Conservation (phyloP, 176 grass and related monocot species). For the Eleusine coracana region DNA sequence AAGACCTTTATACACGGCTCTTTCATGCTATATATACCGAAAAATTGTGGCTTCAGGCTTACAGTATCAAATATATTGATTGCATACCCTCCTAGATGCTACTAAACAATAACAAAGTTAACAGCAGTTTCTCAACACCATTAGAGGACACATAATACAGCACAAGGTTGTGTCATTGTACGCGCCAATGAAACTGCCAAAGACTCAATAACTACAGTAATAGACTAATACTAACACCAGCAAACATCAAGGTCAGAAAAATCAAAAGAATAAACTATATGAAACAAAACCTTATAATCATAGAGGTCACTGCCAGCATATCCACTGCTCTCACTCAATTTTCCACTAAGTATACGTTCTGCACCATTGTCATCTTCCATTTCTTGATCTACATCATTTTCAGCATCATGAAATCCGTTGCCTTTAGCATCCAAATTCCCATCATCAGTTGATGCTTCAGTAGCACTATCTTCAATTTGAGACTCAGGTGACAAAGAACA, state of each 20-base stretch:
- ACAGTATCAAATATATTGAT: neutral
- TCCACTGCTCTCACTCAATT: conserved; percentile 97
- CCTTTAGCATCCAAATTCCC: conserved; percentile 67
- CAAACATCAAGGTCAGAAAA: neutral
- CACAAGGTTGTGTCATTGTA: neutral
- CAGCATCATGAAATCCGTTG: conserved; percentile 93
- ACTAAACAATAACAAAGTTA: conserved; percentile 11
- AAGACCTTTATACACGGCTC: conserved; percentile 26
- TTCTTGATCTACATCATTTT: conserved; percentile 91
- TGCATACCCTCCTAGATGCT: conserved; percentile 5
- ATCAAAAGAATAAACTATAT: conserved; percentile 32
- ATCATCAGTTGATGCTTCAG: conserved; percentile 82
- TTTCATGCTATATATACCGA: neutral
- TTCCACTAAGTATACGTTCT: conserved; percentile 90
- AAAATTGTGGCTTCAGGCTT: neutral
- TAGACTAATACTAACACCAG: conserved; percentile 6
- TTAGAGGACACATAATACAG: neutral
- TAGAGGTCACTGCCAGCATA: conserved; percentile 92
- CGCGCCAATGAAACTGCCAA: neutral
- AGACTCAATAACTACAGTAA: neutral
- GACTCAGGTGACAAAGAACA: conserved; percentile 74
- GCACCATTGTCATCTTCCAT: conserved; percentile 69
- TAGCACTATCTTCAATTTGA: conserved; percentile 89
- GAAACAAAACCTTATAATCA: conserved; percentile 80
- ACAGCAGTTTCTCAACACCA: conserved; percentile 8